A percentile compares a stretch with the other conserved stretches of the same genome.
phyloP scores from a whole-genome alignment of 257 asterid genomes.

The Forsythia viridissima region DNA sequence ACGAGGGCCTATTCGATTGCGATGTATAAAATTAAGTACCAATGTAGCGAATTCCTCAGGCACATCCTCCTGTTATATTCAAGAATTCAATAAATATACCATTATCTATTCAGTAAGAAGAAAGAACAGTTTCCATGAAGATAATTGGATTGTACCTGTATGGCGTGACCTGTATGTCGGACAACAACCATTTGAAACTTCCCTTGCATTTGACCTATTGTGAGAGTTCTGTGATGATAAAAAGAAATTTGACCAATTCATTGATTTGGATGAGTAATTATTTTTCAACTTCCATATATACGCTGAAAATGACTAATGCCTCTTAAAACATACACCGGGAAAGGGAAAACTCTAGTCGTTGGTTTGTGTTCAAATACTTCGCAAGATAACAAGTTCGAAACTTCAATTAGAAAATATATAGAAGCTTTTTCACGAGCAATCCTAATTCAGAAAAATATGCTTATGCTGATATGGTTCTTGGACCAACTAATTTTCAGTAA shows the following conservation, averaged over 20 bases:
- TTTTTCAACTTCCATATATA: not conserved
- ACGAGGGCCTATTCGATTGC: slow-evolving; percentile 72
- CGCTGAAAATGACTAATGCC: not conserved
- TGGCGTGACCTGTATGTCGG: slow-evolving; percentile 94
- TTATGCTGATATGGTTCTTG: not conserved
- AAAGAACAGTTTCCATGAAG: not conserved
- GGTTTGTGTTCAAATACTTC: not conserved
- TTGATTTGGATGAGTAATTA: not conserved
- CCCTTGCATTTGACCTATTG: slow-evolving; percentile 65
- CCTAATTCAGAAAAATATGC: not conserved
- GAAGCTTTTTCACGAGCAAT: not conserved
- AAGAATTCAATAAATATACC: slow-evolving; percentile 20
- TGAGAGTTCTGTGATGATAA: slow-evolving; percentile 56
- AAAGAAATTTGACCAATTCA: not conserved
- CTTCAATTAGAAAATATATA: not conserved
- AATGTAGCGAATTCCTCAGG: slow-evolving; percentile 83
- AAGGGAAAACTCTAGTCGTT: not conserved
- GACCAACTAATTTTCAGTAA: not conserved
- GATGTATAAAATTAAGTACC: slow-evolving; percentile 71
- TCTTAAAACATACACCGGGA: not conserved
- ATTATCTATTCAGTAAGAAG: not conserved
- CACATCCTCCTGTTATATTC: slow-evolving; percentile 73
- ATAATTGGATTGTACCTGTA: slow-evolving; percentile 59
- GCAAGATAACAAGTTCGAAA: not conserved
- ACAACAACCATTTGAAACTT: slow-evolving; percentile 63